Conservation (phyloP, 192 early-diverging fungal genomes). For the Gryganskiella cystojenkinii region DNA sequence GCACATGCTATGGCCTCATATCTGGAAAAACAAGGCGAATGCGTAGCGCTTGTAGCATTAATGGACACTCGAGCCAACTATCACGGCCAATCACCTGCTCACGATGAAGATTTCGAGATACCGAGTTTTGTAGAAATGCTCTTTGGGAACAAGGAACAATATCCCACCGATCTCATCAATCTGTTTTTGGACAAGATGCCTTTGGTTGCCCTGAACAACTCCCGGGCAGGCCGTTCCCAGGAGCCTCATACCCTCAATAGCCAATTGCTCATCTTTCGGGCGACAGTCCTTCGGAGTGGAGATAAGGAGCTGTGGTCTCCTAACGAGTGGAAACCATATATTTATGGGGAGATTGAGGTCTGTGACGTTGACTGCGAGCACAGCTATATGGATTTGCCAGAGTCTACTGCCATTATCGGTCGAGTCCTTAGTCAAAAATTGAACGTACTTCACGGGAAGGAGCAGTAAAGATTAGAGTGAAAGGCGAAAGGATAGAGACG, state of each 20-base stretch:
- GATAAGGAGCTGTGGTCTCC: neutral
- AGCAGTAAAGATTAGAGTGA: too few species aligned
- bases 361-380: constrained; percentile 3
- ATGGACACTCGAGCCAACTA: constrained; percentile 5
- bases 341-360: neutral
- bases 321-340: neutral
- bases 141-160: constrained; percentile 4
- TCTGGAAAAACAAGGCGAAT: constrained; percentile 8
- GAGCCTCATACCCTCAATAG: neutral
- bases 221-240: neutral
- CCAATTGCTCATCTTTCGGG: neutral
- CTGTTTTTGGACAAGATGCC: constrained; percentile 8
- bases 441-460: too few species aligned
- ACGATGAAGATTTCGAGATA: neutral
- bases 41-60: neutral
- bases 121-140: neutral
- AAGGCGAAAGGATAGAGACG: too few species aligned
- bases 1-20: constrained; percentile 6
- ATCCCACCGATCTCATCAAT: constrained; percentile 4
- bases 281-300: neutral
- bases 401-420: neutral
- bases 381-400: neutral
- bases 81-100: neutral
- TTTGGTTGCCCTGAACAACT: too few species aligned
- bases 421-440: constrained; percentile 1